A percentile compares a stretch with the other conserved stretches of the same genome.
These are phyloP conservation scores for Blastomyces percursus DNA, from an alignment of 2,329 filamentous ascomycete genomes.

Conservation along the genomic window DNA sequence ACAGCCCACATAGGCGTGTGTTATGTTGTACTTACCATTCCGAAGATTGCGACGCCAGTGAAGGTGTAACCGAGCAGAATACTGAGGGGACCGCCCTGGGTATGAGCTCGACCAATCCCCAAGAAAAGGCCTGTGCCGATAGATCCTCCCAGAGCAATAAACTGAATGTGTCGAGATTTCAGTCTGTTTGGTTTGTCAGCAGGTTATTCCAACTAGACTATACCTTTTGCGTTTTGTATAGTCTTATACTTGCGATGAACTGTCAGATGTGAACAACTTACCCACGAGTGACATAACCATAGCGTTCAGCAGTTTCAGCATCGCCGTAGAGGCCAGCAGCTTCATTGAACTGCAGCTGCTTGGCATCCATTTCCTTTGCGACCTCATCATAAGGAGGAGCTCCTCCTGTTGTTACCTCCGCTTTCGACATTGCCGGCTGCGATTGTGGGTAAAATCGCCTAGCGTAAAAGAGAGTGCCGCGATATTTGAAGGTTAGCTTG, in stretches of 20 bases:
- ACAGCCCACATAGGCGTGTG: neutral
- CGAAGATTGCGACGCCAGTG: slow-evolving; percentile 38
- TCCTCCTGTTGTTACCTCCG: neutral
- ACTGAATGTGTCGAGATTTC: slow-evolving; percentile 47
- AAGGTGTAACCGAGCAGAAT: slow-evolving; percentile 41
- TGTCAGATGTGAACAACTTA: slow-evolving; percentile 20
- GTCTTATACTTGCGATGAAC: neutral
- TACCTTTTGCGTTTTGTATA: neutral
- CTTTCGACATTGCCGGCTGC: slow-evolving; percentile 4
- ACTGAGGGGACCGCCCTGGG: slow-evolving; percentile 31
- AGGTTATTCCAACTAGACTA: neutral
- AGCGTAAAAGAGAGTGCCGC: neutral
- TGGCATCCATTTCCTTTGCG: slow-evolving; percentile 18
- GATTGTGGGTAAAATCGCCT: neutral
- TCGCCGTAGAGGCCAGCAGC: slow-evolving; percentile 45
- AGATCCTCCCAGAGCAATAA: slow-evolving; percentile 50
- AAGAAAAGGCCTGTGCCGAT: slow-evolving; percentile 48
- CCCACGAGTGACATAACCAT: slow-evolving; percentile 43
- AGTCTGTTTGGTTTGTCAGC: slow-evolving; percentile 19
- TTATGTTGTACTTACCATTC: slow-evolving; percentile 23
- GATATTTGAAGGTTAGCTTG: neutral
- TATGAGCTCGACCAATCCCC: slow-evolving; percentile 43
- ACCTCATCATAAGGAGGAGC: slow-evolving; percentile 11
- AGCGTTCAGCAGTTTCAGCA: slow-evolving; percentile 40
- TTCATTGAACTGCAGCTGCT: slow-evolving; percentile 31